A percentile compares a stretch with the other conserved stretches of the same genome.
Evolutionary conservation across 768 basidiomycete species (phyloP).

Genomic region (Pholiota microspora): DNA sequence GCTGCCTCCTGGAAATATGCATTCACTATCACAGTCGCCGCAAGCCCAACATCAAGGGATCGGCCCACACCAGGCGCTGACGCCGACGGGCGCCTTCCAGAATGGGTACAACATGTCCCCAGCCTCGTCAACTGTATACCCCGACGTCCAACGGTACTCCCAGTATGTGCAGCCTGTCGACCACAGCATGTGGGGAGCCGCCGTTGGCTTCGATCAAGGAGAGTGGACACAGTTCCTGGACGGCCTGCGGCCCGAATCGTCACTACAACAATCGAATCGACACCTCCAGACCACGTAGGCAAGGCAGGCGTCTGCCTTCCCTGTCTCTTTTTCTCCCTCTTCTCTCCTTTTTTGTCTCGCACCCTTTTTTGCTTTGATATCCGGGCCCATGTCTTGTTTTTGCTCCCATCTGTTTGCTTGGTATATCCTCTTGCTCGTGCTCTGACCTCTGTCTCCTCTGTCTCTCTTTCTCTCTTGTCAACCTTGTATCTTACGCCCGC

Average conservation of each 20-base stretch:
- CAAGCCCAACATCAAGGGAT: constrained; percentile 26
- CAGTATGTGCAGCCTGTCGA: constrained; percentile 55
- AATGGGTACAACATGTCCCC: constrained; percentile 11
- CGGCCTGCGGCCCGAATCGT: constrained; percentile 51
- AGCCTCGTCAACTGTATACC: constrained; percentile 30
- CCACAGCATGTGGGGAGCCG: constrained; percentile 74
- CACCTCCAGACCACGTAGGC: constrained; percentile 35
- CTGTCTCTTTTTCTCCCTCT: constrained; percentile 13
- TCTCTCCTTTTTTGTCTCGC: constrained; percentile 16
- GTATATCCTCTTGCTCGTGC: constrained; percentile 5
- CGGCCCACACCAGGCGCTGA: constrained; percentile 16
- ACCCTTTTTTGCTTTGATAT: constrained; percentile 19
- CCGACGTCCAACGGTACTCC: constrained; percentile 37
- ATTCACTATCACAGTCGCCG: constrained; percentile 24
- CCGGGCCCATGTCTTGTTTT: background rate
- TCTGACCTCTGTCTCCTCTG: background rate
- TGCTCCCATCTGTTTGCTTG: background rate
- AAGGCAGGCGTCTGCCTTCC: too few relatives aligned
- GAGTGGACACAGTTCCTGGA: constrained; percentile 71
- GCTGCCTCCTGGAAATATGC: constrained; percentile 14
- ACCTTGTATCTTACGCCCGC: constrained; percentile 2
- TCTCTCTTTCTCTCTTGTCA: background rate
- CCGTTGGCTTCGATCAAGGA: constrained; percentile 70
- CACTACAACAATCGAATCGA: constrained; percentile 22
- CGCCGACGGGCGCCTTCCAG: constrained; percentile 19